A percentile compares a stretch with the other conserved stretches of the same genome.
Evolutionary conservation across 2,329 filamentous ascomycete genomes (phyloP).

Genomic region (Xylogone sp.): DNA sequence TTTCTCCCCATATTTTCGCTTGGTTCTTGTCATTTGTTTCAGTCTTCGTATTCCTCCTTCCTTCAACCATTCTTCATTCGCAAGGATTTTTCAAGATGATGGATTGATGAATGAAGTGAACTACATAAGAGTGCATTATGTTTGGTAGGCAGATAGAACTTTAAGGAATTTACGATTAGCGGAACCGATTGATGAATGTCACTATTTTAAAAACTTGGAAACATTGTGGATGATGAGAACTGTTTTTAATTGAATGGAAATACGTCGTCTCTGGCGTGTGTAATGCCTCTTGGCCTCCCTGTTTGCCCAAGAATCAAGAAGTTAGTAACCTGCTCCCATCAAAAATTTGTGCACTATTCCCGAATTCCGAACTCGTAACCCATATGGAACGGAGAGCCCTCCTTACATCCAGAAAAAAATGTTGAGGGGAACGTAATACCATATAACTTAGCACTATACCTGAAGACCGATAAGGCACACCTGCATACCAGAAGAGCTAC

Average conservation of each 20-base stretch:
- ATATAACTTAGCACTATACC: background rate
- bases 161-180: background rate
- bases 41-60: background rate
- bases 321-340: too few relatives aligned
- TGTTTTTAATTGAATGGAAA: too few relatives aligned
- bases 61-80: background rate
- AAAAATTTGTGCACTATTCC: background rate
- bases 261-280: too few relatives aligned
- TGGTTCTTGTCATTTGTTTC: background rate
- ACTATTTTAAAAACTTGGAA: background rate
- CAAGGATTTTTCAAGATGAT: background rate
- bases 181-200: background rate
- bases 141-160: background rate
- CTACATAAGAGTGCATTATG: background rate
- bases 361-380: background rate
- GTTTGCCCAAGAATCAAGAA: too few relatives aligned
- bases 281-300: too few relatives aligned
- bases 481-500: background rate
- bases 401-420: too few relatives aligned
- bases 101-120: background rate
- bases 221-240: background rate
- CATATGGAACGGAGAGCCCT: too few relatives aligned
- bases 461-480: background rate
- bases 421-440: background rate
- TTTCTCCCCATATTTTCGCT: background rate